Evolutionary conservation across 2,329 filamentous ascomycete species (phyloP).

Genomic region (Alternaria ventricosa): DNA sequence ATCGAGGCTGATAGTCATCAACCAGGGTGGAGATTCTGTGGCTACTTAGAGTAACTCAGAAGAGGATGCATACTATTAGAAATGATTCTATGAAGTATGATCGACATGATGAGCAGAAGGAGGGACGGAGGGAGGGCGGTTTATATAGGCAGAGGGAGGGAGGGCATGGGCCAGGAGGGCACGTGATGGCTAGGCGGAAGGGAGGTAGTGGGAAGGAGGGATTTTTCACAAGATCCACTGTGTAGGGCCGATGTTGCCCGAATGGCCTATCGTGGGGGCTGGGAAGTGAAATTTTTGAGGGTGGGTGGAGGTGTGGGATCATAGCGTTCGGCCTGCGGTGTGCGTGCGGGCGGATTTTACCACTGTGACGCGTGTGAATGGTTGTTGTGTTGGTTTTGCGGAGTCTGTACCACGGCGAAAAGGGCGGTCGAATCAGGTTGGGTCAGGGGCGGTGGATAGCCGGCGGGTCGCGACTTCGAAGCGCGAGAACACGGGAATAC

Average conservation of each 20-base stretch:
- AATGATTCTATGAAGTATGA: conserved; percentile 56
- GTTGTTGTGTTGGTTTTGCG: background rate
- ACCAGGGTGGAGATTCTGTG: conserved; percentile 88
- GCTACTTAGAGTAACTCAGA: conserved; percentile 93
- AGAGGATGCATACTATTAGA: conserved; percentile 94
- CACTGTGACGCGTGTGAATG: background rate
- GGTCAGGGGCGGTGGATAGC: background rate
- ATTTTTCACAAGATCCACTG: background rate
- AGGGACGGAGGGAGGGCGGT: background rate
- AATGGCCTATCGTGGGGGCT: background rate
- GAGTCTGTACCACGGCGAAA: background rate
- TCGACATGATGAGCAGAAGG: background rate
- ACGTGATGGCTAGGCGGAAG: conserved; percentile 17
- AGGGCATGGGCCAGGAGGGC: background rate
- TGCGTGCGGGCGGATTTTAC: background rate
- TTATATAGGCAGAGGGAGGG: background rate
- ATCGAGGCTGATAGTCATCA: conserved; percentile 87
- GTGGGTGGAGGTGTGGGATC: background rate
- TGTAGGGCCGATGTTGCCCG: background rate
- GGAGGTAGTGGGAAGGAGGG: no score
- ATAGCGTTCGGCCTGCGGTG: background rate
- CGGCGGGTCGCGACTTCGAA: background rate
- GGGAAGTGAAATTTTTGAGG: background rate
- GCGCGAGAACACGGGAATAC: background rate
- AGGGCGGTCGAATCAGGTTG: background rate